A percentile compares a stretch with the other conserved stretches of the same genome.
Evolutionary conservation across 1,139 yeast species (phyloP).

Genomic region (Sugiyamaella sp.): DNA sequence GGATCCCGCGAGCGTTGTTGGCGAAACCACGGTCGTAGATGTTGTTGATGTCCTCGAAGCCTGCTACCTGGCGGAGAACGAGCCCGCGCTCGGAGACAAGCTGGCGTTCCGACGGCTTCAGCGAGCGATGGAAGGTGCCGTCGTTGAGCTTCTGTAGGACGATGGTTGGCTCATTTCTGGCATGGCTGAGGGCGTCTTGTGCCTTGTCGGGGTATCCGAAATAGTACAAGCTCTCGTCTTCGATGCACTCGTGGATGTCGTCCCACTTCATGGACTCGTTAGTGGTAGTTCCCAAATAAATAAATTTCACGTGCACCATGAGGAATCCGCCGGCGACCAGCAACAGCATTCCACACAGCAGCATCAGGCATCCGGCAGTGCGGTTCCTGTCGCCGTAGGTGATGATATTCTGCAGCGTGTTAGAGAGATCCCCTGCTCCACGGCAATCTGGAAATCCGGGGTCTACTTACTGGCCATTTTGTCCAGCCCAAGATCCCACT

Average conservation of each 20-base stretch:
- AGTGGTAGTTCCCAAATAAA: slow-evolving; percentile 86
- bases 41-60: slow-evolving; percentile 57
- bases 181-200: slow-evolving; percentile 21
- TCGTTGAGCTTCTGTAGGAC: slow-evolving; percentile 37
- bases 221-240: slow-evolving; percentile 49
- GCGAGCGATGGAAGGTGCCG: slow-evolving; percentile 37
- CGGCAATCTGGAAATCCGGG: background rate
- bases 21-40: slow-evolving; percentile 70
- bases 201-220: slow-evolving; percentile 31
- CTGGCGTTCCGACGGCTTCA: slow-evolving; percentile 34
- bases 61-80: slow-evolving; percentile 41
- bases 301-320: slow-evolving; percentile 60
- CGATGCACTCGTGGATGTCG: slow-evolving; percentile 62
- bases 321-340: slow-evolving; percentile 61
- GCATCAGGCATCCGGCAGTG: slow-evolving; percentile 54
- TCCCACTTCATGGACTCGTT: slow-evolving; percentile 89
- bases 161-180: slow-evolving; percentile 33
- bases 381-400: slow-evolving; percentile 7
- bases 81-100: slow-evolving; percentile 30
- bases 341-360: slow-evolving; percentile 58
- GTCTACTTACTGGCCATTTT: slow-evolving; percentile 11
- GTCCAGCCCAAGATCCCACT: slow-evolving; percentile 7
- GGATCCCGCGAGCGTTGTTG: slow-evolving; percentile 49
- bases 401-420: slow-evolving; percentile 5
- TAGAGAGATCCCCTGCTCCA: background rate